These are phyloP conservation scores for Mimosa bimucronata DNA, from an alignment of 306 rosid genomes.

Conservation along the genomic window DNA sequence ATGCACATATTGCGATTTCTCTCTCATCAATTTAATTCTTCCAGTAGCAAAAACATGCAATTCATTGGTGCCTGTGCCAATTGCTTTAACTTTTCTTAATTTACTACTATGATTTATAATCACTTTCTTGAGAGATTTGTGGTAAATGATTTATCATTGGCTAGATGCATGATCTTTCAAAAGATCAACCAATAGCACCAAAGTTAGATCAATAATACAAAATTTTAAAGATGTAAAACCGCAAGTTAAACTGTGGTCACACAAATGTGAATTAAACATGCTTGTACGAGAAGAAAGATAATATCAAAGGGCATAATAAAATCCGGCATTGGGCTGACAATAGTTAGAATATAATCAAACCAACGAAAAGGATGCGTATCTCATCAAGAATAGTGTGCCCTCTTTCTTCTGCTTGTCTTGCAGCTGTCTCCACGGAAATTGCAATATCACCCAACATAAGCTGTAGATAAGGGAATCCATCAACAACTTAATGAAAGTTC, in stretches of 20 bases:
- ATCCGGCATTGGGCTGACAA: conserved; percentile 24
- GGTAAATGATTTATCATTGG: neutral
- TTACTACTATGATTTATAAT: neutral
- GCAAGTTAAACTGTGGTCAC: conserved; percentile 18
- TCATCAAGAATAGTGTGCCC: conserved; percentile 84
- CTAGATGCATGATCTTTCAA: conserved; percentile 16
- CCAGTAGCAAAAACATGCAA: conserved; percentile 17
- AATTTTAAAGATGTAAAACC: neutral
- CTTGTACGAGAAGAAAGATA: conserved; percentile 4
- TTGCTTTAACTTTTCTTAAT: neutral
- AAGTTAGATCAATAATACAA: conserved; percentile 7
- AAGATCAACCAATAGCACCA: conserved; percentile 9
- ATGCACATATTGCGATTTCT: conserved; percentile 7
- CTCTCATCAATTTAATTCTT: conserved; percentile 27
- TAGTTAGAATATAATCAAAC: conserved; percentile 44
- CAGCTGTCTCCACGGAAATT: conserved; percentile 90
- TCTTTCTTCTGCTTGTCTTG: conserved; percentile 91
- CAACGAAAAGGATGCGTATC: conserved; percentile 83
- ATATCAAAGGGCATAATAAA: conserved; percentile 24
- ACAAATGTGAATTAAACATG: conserved; percentile 27
- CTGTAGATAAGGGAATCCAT: conserved; percentile 53
- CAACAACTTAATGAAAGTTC: conserved; percentile 28
- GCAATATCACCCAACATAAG: conserved; percentile 89
- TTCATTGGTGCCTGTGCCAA: conserved; percentile 1
- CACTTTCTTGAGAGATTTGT: conserved; percentile 11